A percentile compares a stretch with the other conserved stretches of the same genome.
Conservation (phyloP, 805 yeast species). For the Pichia rugopelliculosa region DNA sequence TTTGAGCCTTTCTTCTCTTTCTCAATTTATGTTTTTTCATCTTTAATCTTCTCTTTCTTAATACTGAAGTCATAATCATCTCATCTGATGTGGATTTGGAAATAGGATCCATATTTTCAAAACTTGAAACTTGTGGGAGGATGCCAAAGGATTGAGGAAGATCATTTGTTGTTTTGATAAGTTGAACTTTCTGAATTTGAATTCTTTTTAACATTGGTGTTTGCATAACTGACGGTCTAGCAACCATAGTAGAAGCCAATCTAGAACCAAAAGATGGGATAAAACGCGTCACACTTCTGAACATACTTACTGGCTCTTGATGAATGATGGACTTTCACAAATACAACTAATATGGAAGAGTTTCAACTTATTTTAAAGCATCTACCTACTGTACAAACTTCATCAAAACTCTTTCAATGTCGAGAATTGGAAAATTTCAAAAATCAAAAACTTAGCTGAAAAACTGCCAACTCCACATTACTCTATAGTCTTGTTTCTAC, state of each 20-base stretch:
- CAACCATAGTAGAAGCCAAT: conserved; percentile 10
- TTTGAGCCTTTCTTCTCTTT: conserved; percentile 93
- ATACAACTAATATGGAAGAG: background rate
- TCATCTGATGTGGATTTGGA: conserved; percentile 9
- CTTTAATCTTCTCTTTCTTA: conserved; percentile 82
- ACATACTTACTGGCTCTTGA: background rate
- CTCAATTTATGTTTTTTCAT: conserved; percentile 97
- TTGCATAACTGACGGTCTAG: background rate
- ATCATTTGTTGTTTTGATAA: background rate
- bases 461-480: no score
- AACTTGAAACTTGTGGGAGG: background rate
- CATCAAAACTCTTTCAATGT: background rate
- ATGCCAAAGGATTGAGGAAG: background rate
- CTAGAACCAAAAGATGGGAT: conserved; percentile 8
- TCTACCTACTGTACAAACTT: no score
- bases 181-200: conserved; percentile 2
- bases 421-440: no score
- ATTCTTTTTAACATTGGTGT: background rate
- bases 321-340: no score
- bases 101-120: background rate
- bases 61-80: conserved; percentile 57
- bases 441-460: no score
- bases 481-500: no score
- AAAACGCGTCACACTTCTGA: conserved; percentile 2
- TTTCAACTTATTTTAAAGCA: no score